These are phyloP conservation scores for Vitis rupestris DNA, from an alignment of 164 flowering plant species.

Conservation along the genomic window DNA sequence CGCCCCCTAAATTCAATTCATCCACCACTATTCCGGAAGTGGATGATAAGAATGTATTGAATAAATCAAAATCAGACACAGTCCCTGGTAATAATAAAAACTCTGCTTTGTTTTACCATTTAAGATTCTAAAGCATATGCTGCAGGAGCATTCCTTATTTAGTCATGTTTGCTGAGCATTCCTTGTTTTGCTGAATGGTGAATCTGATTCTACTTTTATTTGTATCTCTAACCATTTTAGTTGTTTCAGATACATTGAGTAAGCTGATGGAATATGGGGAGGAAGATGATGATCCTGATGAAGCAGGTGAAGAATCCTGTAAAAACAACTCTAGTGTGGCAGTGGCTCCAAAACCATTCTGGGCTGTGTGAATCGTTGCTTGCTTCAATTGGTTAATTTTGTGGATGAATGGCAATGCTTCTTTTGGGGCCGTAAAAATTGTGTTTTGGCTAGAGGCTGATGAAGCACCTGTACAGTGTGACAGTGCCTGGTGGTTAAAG, in stretches of 20 bases:
- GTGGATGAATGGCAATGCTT: neutral
- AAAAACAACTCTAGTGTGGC: constrained; percentile 16
- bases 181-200: neutral
- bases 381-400: neutral
- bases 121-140: neutral
- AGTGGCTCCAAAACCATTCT: constrained; percentile 65
- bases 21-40: constrained; percentile 17
- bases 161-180: too few species aligned
- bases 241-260: constrained; percentile 63
- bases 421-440: too few species aligned
- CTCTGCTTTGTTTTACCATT: neutral
- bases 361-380: constrained; percentile 48
- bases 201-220: too few species aligned
- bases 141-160: too few species aligned
- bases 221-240: neutral
- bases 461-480: too few species aligned
- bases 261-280: constrained; percentile 92
- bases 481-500: too few species aligned
- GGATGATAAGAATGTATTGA: constrained; percentile 16
- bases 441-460: too few species aligned
- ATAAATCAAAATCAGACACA: constrained; percentile 25
- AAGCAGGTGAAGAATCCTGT: constrained; percentile 22
- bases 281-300: constrained; percentile 75
- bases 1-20: constrained; percentile 38
- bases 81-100: constrained; percentile 50